Evolutionary conservation across 495 filamentous ascomycete genomes (phyloP), one percentile per base, ranked within the genome.

Genomic region (Aspergillus hancockii): DNA sequence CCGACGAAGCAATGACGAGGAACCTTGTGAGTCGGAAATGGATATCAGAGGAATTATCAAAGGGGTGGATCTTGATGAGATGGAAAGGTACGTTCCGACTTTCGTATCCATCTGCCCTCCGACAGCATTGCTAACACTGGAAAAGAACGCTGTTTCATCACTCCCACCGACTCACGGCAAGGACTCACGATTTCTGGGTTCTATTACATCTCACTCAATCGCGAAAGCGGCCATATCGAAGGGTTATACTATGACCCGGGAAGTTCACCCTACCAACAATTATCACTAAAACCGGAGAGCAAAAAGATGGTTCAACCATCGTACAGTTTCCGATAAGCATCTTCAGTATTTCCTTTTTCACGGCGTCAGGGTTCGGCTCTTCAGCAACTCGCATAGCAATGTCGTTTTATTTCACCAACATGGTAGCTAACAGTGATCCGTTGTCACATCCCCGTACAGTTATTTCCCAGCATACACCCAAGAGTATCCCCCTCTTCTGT

Each of bases 181-280:
- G 83, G 85, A 40, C 80, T 91, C 19, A 91, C 88, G 8, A 91
- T 91, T 52, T 85, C 80, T 52, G 88, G 88, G 5, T 91, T 91
- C 69, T 91, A 91, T 65, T 91, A 90, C 67, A 81, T 90, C 22
- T 86, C 84, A 50, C 68, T 91, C 55, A 72, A 79, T 51, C 76
- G 88, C 41, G 75, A 77, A 32, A 80, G 82, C 63, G 88, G 88
- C 21, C 74, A 75, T 25, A 78, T 90, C 36, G 86, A 89, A 62
- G 88, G 88, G 0, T 73, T 90, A 51, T 91, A 91, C 60, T 90
- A 88, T 66, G 88, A 91, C 66, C 87, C 88, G 6, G 76, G 80
- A 60, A 89, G 87, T 61, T 85, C 83, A 25, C 88, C 88, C 14
- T 90, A 88, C 68, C 88, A 91, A 67, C 83, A 86, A 62, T 65